These are phyloP conservation scores for Hysterangium stoloniferum DNA, from an alignment of 768 basidiomycete genomes.

Conservation along the genomic window DNA sequence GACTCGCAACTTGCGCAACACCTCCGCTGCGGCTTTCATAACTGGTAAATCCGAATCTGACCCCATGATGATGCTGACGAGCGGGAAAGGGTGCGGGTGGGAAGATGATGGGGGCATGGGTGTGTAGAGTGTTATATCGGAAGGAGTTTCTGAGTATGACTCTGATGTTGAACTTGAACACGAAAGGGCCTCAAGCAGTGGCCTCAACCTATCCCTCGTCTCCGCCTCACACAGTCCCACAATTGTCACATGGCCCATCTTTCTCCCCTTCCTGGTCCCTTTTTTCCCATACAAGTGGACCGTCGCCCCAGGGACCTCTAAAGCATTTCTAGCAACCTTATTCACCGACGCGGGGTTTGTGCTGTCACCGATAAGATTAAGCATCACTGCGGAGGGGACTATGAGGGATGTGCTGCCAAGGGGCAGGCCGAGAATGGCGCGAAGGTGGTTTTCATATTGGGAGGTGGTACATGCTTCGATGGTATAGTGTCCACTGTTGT, in stretches of 20 bases:
- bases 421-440: conserved; percentile 84
- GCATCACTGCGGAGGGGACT: conserved; percentile 83
- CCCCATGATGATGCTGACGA: conserved; percentile 96
- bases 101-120: conserved; percentile 37
- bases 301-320: conserved; percentile 64
- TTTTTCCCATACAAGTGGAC: conserved; percentile 95
- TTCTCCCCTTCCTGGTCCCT: conserved; percentile 81
- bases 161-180: conserved; percentile 23
- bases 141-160: conserved; percentile 15
- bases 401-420: conserved; percentile 84
- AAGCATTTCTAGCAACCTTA: conserved; percentile 46
- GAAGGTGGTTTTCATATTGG: conserved; percentile 96
- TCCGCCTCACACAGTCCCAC: conserved; percentile 77
- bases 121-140: conserved; percentile 47
- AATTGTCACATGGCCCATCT: conserved; percentile 96
- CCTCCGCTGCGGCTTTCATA: conserved; percentile 81
- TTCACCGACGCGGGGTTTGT: conserved; percentile 54
- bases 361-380: conserved; percentile 89
- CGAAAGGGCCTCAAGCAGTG: conserved; percentile 63
- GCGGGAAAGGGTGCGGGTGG: conserved; percentile 57
- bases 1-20: conserved; percentile 73
- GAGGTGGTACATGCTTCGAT: conserved; percentile 97
- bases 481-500: conserved; percentile 98
- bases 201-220: conserved; percentile 58
- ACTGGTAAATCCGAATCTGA: conserved; percentile 96